A percentile compares a stretch with the other conserved stretches of the same genome.
Conservation (phyloP, 805 yeast genomes). For the Candida sphagnicola region DNA sequence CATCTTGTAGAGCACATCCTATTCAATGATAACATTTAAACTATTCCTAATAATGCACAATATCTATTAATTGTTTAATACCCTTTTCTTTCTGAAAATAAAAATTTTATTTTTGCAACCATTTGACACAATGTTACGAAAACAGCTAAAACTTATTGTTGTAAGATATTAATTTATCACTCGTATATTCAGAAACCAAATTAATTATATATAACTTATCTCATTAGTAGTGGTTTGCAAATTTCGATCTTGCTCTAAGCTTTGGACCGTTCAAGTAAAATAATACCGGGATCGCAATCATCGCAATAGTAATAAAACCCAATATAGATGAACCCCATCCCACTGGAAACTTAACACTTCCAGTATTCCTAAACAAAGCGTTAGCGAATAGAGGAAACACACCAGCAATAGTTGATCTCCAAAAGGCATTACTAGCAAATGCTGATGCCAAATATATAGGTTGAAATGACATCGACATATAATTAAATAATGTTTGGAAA, state of each 20-base stretch:
- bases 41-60: no score
- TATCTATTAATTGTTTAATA: no score
- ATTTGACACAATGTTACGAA: no score
- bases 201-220: no score
- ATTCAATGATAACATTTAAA: no score
- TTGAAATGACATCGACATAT: slow-evolving; percentile 46
- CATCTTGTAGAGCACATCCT: no score
- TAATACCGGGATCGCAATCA: slow-evolving; percentile 47
- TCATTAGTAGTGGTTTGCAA: slow-evolving; percentile 16
- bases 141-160: background rate
- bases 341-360: slow-evolving; percentile 47
- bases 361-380: slow-evolving; percentile 51
- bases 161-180: no score
- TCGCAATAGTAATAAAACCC: slow-evolving; percentile 39
- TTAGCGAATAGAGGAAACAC: slow-evolving; percentile 61
- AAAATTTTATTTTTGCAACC: background rate
- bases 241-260: slow-evolving; percentile 39
- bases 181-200: background rate
- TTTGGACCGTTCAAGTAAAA: slow-evolving; percentile 40
- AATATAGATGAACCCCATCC: slow-evolving; percentile 50
- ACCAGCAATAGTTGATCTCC: slow-evolving; percentile 48
- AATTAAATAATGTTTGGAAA: slow-evolving; percentile 49
- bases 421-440: slow-evolving; percentile 50
- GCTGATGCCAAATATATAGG: slow-evolving; percentile 48
- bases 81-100: no score